Conservation (phyloP, 164 flowering plant species). For the Houttuynia cordata region DNA sequence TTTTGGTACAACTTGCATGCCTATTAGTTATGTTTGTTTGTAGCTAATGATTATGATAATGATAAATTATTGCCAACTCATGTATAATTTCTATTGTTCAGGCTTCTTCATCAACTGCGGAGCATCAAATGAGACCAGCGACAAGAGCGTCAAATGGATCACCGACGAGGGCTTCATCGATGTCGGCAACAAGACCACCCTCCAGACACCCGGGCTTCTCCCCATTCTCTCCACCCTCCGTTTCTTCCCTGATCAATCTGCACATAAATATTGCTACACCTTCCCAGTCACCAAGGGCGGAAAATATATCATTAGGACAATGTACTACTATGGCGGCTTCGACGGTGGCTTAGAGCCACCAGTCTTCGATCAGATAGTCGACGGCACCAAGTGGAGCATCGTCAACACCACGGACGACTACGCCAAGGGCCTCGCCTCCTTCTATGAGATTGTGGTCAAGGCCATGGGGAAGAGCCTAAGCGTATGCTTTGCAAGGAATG, state of each 20-base stretch:
- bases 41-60: not conserved
- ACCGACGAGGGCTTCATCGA: constrained; percentile 48
- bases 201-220: constrained; percentile 24
- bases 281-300: constrained; percentile 51
- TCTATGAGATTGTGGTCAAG: constrained; percentile 55
- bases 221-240: constrained; percentile 50
- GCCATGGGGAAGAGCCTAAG: constrained; percentile 41
- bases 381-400: constrained; percentile 76
- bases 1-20: too few relatives aligned
- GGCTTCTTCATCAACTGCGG: constrained; percentile 63
- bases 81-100: too few relatives aligned
- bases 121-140: constrained; percentile 12
- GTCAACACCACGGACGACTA: constrained; percentile 73
- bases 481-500: constrained; percentile 68
- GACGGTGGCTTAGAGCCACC: constrained; percentile 78
- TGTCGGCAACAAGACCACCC: constrained; percentile 37
- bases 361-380: constrained; percentile 81
- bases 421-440: constrained; percentile 49
- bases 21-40: too few relatives aligned
- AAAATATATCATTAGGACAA: constrained; percentile 53
- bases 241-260: constrained; percentile 44
- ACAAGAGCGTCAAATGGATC: constrained; percentile 28
- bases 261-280: constrained; percentile 55
- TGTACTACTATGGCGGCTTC: constrained; percentile 78
- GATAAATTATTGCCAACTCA: not conserved